Percentiles rank a stretch among this genome's conserved stretches.
These are phyloP conservation scores for Fraxinus dipetala DNA, from an alignment of 305 asterid species.

Conservation along the genomic window DNA sequence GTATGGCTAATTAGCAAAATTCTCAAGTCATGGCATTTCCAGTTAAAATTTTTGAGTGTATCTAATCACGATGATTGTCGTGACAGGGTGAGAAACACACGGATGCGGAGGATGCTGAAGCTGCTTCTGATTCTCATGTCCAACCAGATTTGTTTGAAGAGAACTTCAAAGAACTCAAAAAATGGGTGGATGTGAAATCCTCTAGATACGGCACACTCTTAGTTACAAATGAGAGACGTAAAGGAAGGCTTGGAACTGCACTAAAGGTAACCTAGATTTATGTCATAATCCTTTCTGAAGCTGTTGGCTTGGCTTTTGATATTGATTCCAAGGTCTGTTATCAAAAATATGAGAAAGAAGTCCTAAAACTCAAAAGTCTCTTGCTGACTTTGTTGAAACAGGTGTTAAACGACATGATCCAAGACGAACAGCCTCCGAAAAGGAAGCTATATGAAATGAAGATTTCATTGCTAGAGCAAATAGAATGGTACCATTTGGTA, in stretches of 20 bases:
- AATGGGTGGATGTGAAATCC: slow-evolving; percentile 85
- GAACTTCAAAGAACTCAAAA: slow-evolving; percentile 81
- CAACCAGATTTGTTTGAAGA: slow-evolving; percentile 62
- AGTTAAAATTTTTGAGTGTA: background rate
- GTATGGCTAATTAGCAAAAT: background rate
- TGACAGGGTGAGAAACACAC: slow-evolving; percentile 46
- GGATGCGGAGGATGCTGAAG: slow-evolving; percentile 37
- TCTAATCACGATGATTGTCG: slow-evolving; percentile 13
- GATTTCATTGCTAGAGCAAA: slow-evolving; percentile 67
- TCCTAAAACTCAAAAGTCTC: background rate
- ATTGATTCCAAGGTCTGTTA: background rate
- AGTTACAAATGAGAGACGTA: slow-evolving; percentile 66
- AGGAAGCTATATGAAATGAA: slow-evolving; percentile 71
- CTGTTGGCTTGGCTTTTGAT: background rate
- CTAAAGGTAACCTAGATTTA: slow-evolving; percentile 56
- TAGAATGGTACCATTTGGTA: slow-evolving; percentile 80
- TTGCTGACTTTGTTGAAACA: slow-evolving; percentile 27
- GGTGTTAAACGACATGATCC: slow-evolving; percentile 72
- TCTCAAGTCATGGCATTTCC: background rate
- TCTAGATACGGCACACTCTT: slow-evolving; percentile 64
- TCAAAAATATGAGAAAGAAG: background rate
- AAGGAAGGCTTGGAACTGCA: slow-evolving; percentile 80
- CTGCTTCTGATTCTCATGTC: slow-evolving; percentile 40
- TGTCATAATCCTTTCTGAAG: background rate
- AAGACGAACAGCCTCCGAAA: slow-evolving; percentile 83